Base-by-base conservation (phyloP, 2,329 filamentous ascomycete species). In the Talaromyces sp. region DNA sequence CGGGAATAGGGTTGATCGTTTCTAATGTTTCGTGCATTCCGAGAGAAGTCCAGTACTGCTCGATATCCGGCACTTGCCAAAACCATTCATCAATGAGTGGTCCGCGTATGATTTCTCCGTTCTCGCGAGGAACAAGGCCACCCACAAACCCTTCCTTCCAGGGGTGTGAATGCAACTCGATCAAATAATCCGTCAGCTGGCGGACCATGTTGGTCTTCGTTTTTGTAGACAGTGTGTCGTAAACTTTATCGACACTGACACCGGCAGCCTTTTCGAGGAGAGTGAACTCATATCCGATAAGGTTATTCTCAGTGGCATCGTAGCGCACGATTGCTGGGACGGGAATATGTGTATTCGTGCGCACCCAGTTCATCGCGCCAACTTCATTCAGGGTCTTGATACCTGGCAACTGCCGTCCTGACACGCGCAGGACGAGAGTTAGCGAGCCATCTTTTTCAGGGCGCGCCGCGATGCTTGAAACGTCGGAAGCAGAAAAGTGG, bases 341-440 rank as follows among this genome's bases (percentile, higher is more conserved):
- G 6, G 77, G 77, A n/a, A 80, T 73, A 0, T 56, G 64, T 3
- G 76, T 78, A 56, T 76, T 70, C n/a, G 68, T 45, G 8, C 45
- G 27, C 5, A 80, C 56, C 77, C 76, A 80, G 5, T 59, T 65
- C 72, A 79, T 76, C 36, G 75, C 68, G 19, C 67, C 77, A 2
- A 76, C 73, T 67, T 80, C 77, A 62, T 80, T 79, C 11, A 61
- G 43, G 11, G 77, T 79, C 63, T 80, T 79, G 67, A 75, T 74
- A 17, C 63, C n/a, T 4, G 76, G 77, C 6, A 79, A 38, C 36
- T 79, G 77, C 27, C 64, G 61, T 27, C 78, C 77, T 4, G 77
- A 75, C 27, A 79, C 69, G 51, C 78, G 75, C 15, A 80, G 74
- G 13, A 79, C 70, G 27, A 68, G 51, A 22, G 5, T 43, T 38